Evolutionary conservation across 352 stramenopile species (phyloP), one percentile per base, ranked within the genome.

Genomic region (Blastocystis sp.): DNA sequence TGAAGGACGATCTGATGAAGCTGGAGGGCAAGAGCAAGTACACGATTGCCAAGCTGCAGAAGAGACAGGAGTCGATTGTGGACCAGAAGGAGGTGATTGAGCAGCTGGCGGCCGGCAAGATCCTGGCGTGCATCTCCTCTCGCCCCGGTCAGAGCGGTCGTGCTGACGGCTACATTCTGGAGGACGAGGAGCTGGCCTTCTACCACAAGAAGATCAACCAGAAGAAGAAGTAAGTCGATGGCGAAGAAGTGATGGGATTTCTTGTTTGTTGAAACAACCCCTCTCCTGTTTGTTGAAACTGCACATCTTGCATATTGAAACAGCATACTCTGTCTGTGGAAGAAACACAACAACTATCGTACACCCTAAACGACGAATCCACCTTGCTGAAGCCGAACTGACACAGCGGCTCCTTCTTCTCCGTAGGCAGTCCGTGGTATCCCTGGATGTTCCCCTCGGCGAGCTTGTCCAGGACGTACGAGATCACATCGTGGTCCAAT

Each of bases 401-500:
- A 54, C 66, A 61, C 38, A 60, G 66, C 28, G 66, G 66, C 38
- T 28, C 6, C 7, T 9, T 11, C 66, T 77, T 77, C 66, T 77
- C n/a, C 19, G 66, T 77, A 10, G 54, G 19, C n/a, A 77, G 40
- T 77, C 66, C 66, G 34, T 77, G 66, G 19, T 77, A 77, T 24
- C 66, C 66, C 43, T 77, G 38, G 6, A 61, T 7, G n/a, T 77
- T 60, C 4, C 66, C 66, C 66, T 61, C 34, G 9, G 19, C 43
- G 19, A 77, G 52, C 52, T 60, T 54, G 38, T 84, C 9, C 57
- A 89, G 40, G 9, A 89, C 79, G 52, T 89, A 71, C 2, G 42
- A 24, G 43, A 89, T 68, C 28, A 89, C 45, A 38, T 70, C 77
- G 59, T 89, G 63, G 24, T 90, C 42, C 4, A 89, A 7, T 40